Base-by-base conservation (phyloP, 2,329 filamentous ascomycete genomes). In the Venturiaceae sp. region DNA sequence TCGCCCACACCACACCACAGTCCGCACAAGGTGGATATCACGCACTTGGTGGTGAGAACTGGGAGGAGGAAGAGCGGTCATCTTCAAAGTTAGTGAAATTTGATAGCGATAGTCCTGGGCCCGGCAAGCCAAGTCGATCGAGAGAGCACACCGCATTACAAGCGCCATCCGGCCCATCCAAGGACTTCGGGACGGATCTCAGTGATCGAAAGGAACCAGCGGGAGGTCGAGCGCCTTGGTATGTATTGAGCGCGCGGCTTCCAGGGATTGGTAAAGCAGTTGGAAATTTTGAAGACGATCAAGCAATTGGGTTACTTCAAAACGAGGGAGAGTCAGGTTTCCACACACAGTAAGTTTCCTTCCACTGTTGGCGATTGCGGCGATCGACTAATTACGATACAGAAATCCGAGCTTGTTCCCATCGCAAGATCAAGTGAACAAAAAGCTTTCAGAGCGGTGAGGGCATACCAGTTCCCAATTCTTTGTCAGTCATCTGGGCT, bases 181-280 rank as follows among this genome's bases (percentile, higher is more conserved):
- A 50, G 23, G 23, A n/a, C 14, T 50, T 30, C 6, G 4, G 13
- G 13, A 3, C 44, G 19, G 44, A 50, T 30, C 44, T 50, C 13
- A 16, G 44, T 7, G 44, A 50, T 50, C 44, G 19, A 50, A 13
- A 30, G 44, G 23, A 28, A 7, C 21, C 26, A 50, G 44, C 8
- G 44, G 26, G 44, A 50, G 26, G 44, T 50, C 44, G 44, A 50
- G 44, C 44, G 44, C 44, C 44, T 50, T 50, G 44, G 44, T 50
- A 50, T 50, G 44, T 50, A n/a, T 50, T 50, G 44, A 50, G 44
- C 44, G 44, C 44, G 44, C 44, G 44, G 30, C 44, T 50, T 30
- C 44, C 44, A 50, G 44, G 44, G 44, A 50, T n/a, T n/a, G 26
- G 26, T 9, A 30, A 30, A 50, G 28, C 13, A 7, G 26, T 3